Conservation (phyloP, 2,329 filamentous ascomycete genomes). For the Cladosporium sphaerospermum region DNA sequence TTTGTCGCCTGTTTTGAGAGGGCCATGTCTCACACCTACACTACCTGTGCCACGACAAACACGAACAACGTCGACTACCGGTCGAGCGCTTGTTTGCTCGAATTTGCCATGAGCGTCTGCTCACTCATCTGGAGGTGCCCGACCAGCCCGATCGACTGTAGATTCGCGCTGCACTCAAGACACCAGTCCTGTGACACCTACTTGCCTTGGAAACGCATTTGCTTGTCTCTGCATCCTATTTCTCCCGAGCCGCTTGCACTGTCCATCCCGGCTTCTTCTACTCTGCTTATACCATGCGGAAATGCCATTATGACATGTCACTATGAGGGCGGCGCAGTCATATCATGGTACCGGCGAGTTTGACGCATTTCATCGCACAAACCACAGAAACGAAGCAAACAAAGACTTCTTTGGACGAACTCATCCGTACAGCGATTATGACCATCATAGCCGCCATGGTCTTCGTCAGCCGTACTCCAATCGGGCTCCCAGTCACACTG, state of each 20-base stretch:
- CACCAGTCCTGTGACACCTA: neutral
- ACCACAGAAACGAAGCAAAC: conserved; percentile 11
- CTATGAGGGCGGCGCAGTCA: conserved; percentile 27
- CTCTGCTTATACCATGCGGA: conserved; percentile 11
- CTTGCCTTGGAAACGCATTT: too few species aligned
- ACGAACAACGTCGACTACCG: neutral
- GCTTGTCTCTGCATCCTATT: neutral
- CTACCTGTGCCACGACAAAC: conserved; percentile 2
- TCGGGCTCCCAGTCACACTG: conserved; percentile 17
- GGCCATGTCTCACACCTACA: neutral
- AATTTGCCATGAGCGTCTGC: neutral
- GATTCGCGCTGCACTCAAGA: neutral
- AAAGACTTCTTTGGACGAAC: conserved; percentile 23
- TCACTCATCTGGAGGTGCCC: neutral
- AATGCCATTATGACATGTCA: conserved; percentile 12
- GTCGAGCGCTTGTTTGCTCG: conserved; percentile 5
- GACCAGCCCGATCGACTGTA: neutral
- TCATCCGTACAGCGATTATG: conserved; percentile 22
- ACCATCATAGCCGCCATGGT: conserved; percentile 17
- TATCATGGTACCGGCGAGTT: conserved; percentile 24
- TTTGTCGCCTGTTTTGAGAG: neutral
- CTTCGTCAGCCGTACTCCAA: conserved; percentile 20
- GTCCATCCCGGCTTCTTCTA: neutral
- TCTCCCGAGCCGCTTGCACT: neutral
- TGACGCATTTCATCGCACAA: conserved; percentile 19